A percentile compares a stretch with the other conserved stretches of the same genome.
These are phyloP conservation scores for Purshia tridentata DNA, from an alignment of 306 rosid genomes.

Conservation along the genomic window DNA sequence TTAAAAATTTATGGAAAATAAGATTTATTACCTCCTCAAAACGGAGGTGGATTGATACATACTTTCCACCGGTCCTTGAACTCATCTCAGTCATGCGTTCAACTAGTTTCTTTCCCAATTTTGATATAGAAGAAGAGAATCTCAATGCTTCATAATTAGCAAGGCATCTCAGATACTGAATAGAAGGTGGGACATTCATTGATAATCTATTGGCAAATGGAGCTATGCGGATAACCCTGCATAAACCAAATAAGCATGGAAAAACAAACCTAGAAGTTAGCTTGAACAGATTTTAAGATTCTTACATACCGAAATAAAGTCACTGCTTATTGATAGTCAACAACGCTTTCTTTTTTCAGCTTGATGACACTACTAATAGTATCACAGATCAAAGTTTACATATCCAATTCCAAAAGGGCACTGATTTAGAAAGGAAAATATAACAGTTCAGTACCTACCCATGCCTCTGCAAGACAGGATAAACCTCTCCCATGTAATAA, in stretches of 20 bases:
- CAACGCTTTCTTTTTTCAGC: neutral
- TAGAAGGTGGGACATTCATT: conserved; percentile 83
- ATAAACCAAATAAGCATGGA: conserved; percentile 18
- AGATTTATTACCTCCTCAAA: conserved; percentile 85
- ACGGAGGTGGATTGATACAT: conserved; percentile 82
- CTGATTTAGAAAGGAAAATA: conserved; percentile 12
- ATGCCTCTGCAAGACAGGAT: conserved; percentile 71
- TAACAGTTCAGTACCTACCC: conserved; percentile 54
- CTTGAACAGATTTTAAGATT: conserved; percentile 7
- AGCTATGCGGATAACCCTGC: conserved; percentile 81
- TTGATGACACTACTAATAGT: neutral
- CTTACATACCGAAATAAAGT: conserved; percentile 22
- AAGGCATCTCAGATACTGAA: conserved; percentile 89
- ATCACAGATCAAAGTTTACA: neutral
- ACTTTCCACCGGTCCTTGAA: conserved; percentile 71
- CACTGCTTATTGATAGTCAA: neutral
- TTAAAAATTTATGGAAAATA: conserved; percentile 19
- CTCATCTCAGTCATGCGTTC: conserved; percentile 71
- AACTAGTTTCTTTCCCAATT: conserved; percentile 65
- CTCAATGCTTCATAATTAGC: conserved; percentile 83
- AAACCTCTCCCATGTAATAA: conserved; percentile 74
- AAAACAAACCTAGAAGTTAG: conserved; percentile 9
- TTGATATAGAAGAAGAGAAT: conserved; percentile 72
- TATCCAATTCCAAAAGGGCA: neutral
- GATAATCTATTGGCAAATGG: conserved; percentile 97